Conservation (phyloP, 441 rosid genomes). For the Daphne laureola region DNA sequence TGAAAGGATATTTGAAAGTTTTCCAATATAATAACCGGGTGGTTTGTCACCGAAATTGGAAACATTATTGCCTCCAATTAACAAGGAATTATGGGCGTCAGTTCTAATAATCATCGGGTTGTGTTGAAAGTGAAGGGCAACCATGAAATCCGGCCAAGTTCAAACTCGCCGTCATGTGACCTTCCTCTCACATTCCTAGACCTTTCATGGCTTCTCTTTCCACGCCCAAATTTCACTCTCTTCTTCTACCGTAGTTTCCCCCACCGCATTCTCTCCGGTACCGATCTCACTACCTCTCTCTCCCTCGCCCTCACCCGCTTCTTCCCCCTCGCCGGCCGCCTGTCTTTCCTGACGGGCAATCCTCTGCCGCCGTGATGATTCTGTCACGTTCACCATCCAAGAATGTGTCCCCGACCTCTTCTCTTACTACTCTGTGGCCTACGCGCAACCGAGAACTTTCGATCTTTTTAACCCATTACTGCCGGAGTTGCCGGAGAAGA, state of each 20-base stretch:
- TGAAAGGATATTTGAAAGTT: too few relatives aligned
- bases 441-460: conserved; percentile 1
- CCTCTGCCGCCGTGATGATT: conserved; percentile 11
- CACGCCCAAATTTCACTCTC: conserved; percentile 25
- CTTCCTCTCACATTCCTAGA: conserved; percentile 49
- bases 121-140: too few relatives aligned
- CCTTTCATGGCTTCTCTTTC: conserved; percentile 39
- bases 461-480: conserved; percentile 12
- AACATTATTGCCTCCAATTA: too few relatives aligned
- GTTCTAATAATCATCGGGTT: too few relatives aligned
- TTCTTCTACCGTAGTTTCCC: conserved; percentile 29
- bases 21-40: too few relatives aligned
- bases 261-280: conserved; percentile 26
- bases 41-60: too few relatives aligned
- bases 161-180: too few relatives aligned
- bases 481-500: conserved; percentile 15
- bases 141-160: too few relatives aligned
- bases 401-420: conserved; percentile 26
- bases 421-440: neutral
- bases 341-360: conserved; percentile 19
- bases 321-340: conserved; percentile 32
- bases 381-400: conserved; percentile 17
- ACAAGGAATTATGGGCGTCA: too few relatives aligned
- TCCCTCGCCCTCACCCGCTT: conserved; percentile 46
- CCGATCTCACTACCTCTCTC: conserved; percentile 36